These are phyloP conservation scores for Phytophthora pseudosyringae DNA, from an alignment of 352 stramenopile genomes.

Conservation along the genomic window DNA sequence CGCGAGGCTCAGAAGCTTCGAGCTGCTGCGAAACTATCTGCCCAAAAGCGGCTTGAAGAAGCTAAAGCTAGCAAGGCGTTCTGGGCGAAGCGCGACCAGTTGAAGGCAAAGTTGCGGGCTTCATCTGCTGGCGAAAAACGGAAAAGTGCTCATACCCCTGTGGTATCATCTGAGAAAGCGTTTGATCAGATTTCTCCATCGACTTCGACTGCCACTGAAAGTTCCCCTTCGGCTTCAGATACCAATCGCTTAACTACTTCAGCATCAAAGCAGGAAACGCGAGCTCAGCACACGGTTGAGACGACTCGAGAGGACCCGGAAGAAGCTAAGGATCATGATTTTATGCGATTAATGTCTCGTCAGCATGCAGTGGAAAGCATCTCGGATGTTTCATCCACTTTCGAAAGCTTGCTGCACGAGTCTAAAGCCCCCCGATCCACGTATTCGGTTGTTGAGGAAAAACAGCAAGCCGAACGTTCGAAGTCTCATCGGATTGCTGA, in stretches of 20 bases:
- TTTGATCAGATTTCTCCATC: conserved; percentile 21
- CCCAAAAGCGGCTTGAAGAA: conserved; percentile 79
- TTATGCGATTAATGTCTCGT: conserved; percentile 8
- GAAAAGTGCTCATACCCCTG: conserved; percentile 17
- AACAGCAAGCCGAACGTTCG: conserved; percentile 17
- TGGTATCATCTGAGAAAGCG: conserved; percentile 10
- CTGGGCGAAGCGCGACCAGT: conserved; percentile 64
- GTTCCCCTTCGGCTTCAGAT: conserved; percentile 4
- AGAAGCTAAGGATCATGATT: conserved; percentile 18
- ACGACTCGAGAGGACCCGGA: not conserved
- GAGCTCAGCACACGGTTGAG: not conserved
- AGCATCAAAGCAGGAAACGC: conserved; percentile 9
- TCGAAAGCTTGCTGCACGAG: conserved; percentile 19
- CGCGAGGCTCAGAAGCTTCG: conserved; percentile 71
- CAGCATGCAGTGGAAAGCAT: conserved; percentile 22
- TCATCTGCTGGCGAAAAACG: conserved; percentile 23
- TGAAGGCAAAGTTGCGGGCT: conserved; percentile 46
- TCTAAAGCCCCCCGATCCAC: conserved; percentile 11
- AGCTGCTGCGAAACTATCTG: conserved; percentile 68
- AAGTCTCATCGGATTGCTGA: conserved; percentile 9
- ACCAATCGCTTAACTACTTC: conserved; percentile 1
- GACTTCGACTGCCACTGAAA: conserved; percentile 16
- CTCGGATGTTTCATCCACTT: conserved; percentile 13
- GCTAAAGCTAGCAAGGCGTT: conserved; percentile 70
- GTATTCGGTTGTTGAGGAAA: conserved; percentile 20